Evolutionary conservation across 306 rosid species (phyloP), one percentile per base, ranked within the genome.

Genomic region (Vachellia collinsii): DNA sequence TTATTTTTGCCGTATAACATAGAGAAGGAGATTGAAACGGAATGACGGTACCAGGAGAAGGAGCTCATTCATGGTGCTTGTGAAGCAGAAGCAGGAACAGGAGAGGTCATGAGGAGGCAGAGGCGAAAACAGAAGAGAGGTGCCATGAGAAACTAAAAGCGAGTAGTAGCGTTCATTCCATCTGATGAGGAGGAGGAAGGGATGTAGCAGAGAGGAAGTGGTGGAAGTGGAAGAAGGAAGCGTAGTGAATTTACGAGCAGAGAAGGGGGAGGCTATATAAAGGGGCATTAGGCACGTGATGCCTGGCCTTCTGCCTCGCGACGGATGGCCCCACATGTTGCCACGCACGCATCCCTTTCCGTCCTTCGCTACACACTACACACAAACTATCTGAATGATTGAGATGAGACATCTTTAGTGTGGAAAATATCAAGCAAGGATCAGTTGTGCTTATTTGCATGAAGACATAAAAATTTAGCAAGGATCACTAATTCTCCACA

Each of bases 221-320:
- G 67, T 61, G 42, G 5, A 6, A 53, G 59, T 3, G 59, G 59
- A 19, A 53, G 59, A 7, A 7, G 3, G 23, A 48, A 3, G 23
- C 8, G 56, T 2, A 6, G 4, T 11, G 34, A 29, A 29, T 46
- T 46, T 46, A 46, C 14, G 42, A 6, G 42, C 11, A 46, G 50
- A 46, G 16, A 46, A 46, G 16, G 17, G 53, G 56, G 20, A 1
- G 7, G 56, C 61, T 13, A 51, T 77, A 76, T 70, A 63, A 14
- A 16, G 5, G 56, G 77, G 72, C 51, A 48, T 1, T 47, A 54
- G 77, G 47, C 81, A 81, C 79, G 80, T 79, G 79, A 77, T 75
- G 20, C 25, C 22, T 63, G 43, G 42, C 16, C 9, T 29, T 75
- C 84, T 16, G 6, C 19, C 23, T n/a, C 17, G 58, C 46, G 58